Base-by-base conservation (phyloP, 768 basidiomycete species). In the Sarcodon sp. region DNA sequence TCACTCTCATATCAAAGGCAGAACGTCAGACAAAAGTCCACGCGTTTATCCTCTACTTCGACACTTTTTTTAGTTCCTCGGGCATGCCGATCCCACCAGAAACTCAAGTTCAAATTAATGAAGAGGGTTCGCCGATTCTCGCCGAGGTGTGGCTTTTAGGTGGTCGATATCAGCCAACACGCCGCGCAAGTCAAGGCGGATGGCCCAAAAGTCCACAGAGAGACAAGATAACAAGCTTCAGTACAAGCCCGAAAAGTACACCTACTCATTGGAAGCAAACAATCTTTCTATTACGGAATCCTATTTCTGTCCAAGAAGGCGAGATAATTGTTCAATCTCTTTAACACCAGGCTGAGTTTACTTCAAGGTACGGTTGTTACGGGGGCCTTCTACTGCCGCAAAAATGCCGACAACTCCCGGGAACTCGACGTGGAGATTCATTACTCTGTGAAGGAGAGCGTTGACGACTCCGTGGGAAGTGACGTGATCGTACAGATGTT, bases 261-360 rank as follows among this genome's bases (percentile, higher is more conserved):
- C 79, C 88, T 8, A 98, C 93, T 27, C 94, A 99, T 61, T 98
- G 94, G 94, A 92, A 91, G 61, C 94, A 99, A 60, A 91, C 94
- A 0, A 56, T 90, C 2, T 96, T 99, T 64, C 63, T 98, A 54
- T 70, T 99, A 49, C 69, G 76, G 43, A 79, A 91, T 48, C 86
- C 89, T 0, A 75, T 97, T 46, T 58, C 63, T n/a, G 79, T 87
- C 1, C 72, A 75, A 3, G 80, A 87, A 69, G 88, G 88, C 84
- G 36, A 12, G 76, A 64, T 2, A 12, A 18, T n/a, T 33, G 31
- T 18, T 37, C 16, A n/a, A 33, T 16, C 7, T 45, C 8, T 21
- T 13, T n/a, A 18, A 46, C 46, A 0, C 33, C 5, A 7, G 38
- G 37, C 38, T 32, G n/a, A 43, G 12, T 10, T 34, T 7, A 34